Evolutionary conservation across 768 basidiomycete species (phyloP), one percentile per base, ranked within the genome.

Genomic region (Hortiboletus campestris): DNA sequence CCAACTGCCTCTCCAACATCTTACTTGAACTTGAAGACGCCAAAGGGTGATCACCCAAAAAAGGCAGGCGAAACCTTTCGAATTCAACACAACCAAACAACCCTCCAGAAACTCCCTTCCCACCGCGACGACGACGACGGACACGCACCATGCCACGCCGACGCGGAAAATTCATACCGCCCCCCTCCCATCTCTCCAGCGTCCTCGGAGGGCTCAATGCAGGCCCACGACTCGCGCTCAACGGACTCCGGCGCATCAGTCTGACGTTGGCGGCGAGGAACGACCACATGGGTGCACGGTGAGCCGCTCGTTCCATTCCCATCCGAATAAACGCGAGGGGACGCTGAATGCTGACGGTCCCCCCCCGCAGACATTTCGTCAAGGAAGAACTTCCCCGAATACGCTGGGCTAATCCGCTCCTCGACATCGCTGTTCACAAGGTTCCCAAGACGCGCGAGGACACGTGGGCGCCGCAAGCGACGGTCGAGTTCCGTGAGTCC

Each of bases 341-440:
- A 2, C 25, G 25, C 25, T 25, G 2, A 25, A 22, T 2, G 8
- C 22, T n/a, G 8, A 20, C 20, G 4, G 4, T 25, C 17, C 16
- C 17, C 46, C 10, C 3, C 16, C 17, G 46, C 55, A 90, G 91
- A 43, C 84, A 90, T 75, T 92, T 93, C 59, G 78, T 88, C 38
- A 89, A 88, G 65, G 84, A 92, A 39, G 79, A 88, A n/a, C 72
- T 93, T 0, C 88, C 88, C 1, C 78, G 88, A 31, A 88, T 93
- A 76, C 85, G 83, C 12, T 91, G 82, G 68, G 85, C 83, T 2
- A 92, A 93, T 63, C 89, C 90, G 0, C 67, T 76, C 9, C 63
- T 92, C 25, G 75, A 80, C 31, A 84, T 93, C 35, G 72, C 79
- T 32, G 80, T 91, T 0, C 76, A 79, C 59, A 84, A 77, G 56